phyloP scores from a whole-genome alignment of 768 basidiomycete genomes.

The Kwoniella pini region DNA sequence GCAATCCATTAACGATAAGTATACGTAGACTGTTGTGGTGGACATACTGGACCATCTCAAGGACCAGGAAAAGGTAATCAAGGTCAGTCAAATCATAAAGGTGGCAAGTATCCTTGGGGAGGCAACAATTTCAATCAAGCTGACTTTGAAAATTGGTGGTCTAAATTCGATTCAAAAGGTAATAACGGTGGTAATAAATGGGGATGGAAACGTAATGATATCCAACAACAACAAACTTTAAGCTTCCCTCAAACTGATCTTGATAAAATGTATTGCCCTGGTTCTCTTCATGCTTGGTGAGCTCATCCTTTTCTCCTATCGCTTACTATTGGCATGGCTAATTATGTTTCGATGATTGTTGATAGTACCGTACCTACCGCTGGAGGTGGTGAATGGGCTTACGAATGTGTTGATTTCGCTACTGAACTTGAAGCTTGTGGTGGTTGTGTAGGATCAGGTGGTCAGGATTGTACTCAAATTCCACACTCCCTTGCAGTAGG shows the following conservation, averaged over 20 bases:
- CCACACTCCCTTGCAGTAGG: slow-evolving; percentile 40
- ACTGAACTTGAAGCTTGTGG: slow-evolving; percentile 52
- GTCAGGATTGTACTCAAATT: slow-evolving; percentile 49
- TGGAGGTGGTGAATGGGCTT: slow-evolving; percentile 44
- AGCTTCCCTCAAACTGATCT: slow-evolving; percentile 35
- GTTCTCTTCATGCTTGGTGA: slow-evolving; percentile 46
- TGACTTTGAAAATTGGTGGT: slow-evolving; percentile 19
- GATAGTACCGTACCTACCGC: slow-evolving; percentile 31
- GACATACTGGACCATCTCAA: slow-evolving; percentile 6
- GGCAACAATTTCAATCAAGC: slow-evolving; percentile 17
- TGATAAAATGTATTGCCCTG: slow-evolving; percentile 52
- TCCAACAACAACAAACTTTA: slow-evolving; percentile 13
- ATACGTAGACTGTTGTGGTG: slow-evolving; percentile 25
- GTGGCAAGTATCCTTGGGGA: slow-evolving; percentile 13
- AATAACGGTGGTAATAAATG: slow-evolving; percentile 3
- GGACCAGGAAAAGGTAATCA: slow-evolving; percentile 7
- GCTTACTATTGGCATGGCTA: too few relatives aligned
- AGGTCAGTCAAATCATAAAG: background rate
- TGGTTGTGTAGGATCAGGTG: slow-evolving; percentile 45
- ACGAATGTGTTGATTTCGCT: slow-evolving; percentile 50
- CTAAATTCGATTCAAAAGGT: background rate
- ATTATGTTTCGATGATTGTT: too few relatives aligned
- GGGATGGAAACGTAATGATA: slow-evolving; percentile 25
- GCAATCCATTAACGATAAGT: too few relatives aligned
- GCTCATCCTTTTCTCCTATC: slow-evolving; percentile 15